These are phyloP conservation scores for Vitis hybrid DNA, from an alignment of 177 flowering plant genomes.

Conservation along the genomic window DNA sequence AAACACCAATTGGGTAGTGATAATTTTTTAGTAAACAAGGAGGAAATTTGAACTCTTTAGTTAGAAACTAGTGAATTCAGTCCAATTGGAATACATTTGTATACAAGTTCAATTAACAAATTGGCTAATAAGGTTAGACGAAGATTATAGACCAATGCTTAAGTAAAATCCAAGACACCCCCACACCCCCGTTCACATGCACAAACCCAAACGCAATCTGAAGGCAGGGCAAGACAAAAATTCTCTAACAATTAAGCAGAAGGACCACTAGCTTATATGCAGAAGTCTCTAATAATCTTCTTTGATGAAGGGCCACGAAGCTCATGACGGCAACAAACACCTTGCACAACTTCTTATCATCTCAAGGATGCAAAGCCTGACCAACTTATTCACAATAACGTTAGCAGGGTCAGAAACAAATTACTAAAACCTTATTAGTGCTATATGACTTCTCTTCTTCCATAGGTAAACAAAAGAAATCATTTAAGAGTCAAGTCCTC, in stretches of 20 bases:
- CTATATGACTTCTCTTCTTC: neutral
- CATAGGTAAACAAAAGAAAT: no score
- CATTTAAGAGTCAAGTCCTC: no score
- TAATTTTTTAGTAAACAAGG: neutral
- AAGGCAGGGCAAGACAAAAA: neutral
- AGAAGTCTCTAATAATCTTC: conserved; percentile 9
- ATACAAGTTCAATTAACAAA: neutral
- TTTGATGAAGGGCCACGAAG: neutral
- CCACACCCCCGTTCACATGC: neutral
- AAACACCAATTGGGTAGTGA: neutral
- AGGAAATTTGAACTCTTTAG: neutral
- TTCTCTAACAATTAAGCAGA: neutral
- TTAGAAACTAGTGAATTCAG: neutral
- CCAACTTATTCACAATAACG: conserved; percentile 12
- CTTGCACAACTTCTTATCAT: conserved; percentile 7
- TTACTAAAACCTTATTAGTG: neutral
- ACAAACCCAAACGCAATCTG: neutral
- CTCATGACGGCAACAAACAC: neutral
- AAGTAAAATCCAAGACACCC: neutral
- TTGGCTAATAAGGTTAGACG: neutral
- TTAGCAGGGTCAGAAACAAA: conserved; percentile 3
- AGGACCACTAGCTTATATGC: neutral
- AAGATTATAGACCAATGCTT: neutral
- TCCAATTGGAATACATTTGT: neutral
- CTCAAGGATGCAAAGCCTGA: conserved; percentile 15